Conservation (phyloP, 805 yeast species). For the Wickerhamiella galacta region DNA sequence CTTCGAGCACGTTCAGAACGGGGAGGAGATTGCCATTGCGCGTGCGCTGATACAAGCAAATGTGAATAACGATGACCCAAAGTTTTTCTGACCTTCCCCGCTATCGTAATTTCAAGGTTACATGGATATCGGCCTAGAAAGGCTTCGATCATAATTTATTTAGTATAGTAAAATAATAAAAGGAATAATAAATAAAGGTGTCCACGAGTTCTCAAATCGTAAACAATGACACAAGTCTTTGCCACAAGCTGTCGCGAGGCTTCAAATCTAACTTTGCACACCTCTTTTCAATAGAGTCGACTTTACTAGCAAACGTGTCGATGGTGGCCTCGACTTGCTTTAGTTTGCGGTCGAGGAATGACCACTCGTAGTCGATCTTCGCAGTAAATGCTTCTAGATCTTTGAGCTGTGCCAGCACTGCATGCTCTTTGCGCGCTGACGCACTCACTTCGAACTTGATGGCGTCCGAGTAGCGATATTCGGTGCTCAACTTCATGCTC, state of each 20-base stretch:
- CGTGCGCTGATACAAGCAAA: conserved; percentile 48
- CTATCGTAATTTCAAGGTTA: background rate
- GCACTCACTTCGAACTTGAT: conserved; percentile 15
- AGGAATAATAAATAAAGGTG: background rate
- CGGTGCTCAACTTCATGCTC: conserved; percentile 11
- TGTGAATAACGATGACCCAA: conserved; percentile 14
- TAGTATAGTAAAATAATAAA: too few relatives aligned
- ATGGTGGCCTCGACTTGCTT: conserved; percentile 52
- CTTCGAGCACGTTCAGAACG: conserved; percentile 27
- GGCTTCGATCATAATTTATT: background rate
- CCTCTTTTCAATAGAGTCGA: conserved; percentile 22
- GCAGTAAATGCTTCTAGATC: conserved; percentile 43
- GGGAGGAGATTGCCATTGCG: conserved; percentile 48
- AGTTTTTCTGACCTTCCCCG: background rate
- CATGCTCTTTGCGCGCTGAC: conserved; percentile 13
- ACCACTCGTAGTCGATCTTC: conserved; percentile 43
- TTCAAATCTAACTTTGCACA: too few relatives aligned
- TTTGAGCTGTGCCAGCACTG: conserved; percentile 22
- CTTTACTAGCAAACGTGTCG: conserved; percentile 27
- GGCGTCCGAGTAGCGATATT: conserved; percentile 12
- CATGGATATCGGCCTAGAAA: background rate
- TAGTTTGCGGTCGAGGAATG: conserved; percentile 41
- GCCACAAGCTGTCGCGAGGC: too few relatives aligned
- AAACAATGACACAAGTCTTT: too few relatives aligned
- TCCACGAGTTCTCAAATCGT: too few relatives aligned